Evolutionary conservation across 108 stramenopile species (phyloP).

Genomic region (Cylindrotheca closterium): DNA sequence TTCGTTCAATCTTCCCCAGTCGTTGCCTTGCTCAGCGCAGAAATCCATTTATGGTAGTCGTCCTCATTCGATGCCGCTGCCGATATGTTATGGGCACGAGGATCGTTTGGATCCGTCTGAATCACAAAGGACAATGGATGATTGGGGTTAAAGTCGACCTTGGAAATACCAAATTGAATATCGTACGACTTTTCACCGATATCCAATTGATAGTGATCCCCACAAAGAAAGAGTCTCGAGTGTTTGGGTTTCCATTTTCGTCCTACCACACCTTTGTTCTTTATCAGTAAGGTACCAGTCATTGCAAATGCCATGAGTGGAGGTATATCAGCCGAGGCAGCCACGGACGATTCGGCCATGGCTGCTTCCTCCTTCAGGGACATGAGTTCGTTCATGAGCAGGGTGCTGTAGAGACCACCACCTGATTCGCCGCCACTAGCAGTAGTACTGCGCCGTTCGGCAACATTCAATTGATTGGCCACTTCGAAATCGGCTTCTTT

Average conservation of each 20-base stretch:
- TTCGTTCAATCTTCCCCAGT: conserved; percentile 22
- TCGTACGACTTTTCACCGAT: conserved; percentile 19
- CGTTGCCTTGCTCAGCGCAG: conserved; percentile 26
- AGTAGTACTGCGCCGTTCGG: no score
- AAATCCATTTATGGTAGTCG: conserved; percentile 46
- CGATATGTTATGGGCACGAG: conserved; percentile 27
- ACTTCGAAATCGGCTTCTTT: conserved; percentile 42
- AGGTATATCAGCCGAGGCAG: no score
- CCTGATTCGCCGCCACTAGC: not conserved
- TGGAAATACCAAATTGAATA: conserved; percentile 30
- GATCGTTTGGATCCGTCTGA: conserved; percentile 30
- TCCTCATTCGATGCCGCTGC: conserved; percentile 31
- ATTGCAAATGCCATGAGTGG: conserved; percentile 1
- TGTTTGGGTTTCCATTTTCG: conserved; percentile 35
- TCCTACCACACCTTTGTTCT: conserved; percentile 24
- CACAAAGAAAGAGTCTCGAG: conserved; percentile 11
- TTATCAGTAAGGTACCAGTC: conserved; percentile 17
- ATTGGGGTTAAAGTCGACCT: conserved; percentile 34
- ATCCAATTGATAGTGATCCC: conserved; percentile 27
- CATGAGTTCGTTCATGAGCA: not conserved
- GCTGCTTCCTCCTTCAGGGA: not conserved
- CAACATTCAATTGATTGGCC: conserved; percentile 25
- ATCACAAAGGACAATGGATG: conserved; percentile 36
- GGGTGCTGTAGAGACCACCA: not conserved
- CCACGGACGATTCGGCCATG: no score